Evolutionary conservation across 1,139 yeast genomes (phyloP).

Genomic region (Taiozyma sp.): DNA sequence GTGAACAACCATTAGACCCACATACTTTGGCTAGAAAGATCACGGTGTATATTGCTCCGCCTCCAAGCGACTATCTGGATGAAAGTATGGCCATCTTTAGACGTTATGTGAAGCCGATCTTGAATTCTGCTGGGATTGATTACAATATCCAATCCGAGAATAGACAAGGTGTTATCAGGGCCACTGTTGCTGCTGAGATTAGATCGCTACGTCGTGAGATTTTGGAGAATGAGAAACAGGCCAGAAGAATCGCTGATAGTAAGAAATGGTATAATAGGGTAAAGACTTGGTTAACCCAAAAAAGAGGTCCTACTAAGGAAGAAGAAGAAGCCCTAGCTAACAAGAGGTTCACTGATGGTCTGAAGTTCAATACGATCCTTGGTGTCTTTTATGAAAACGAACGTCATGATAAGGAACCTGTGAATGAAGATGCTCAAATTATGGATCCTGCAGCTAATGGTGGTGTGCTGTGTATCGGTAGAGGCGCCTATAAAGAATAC

Average conservation of each 20-base stretch:
- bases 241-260: constrained; percentile 12
- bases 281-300: constrained; percentile 13
- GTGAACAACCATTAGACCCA: constrained; percentile 43
- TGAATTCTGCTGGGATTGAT: constrained; percentile 85
- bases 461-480: constrained; percentile 87
- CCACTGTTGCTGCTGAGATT: constrained; percentile 76
- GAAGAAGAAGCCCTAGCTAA: constrained; percentile 25
- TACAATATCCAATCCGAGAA: constrained; percentile 66
- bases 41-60: constrained; percentile 86
- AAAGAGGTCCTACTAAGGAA: constrained; percentile 11
- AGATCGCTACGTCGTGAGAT: constrained; percentile 57
- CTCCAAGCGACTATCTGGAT: constrained; percentile 89
- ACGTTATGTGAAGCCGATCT: constrained; percentile 79
- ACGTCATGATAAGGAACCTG: constrained; percentile 31
- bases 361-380: constrained; percentile 49
- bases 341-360: constrained; percentile 36
- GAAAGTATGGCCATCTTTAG: constrained; percentile 72
- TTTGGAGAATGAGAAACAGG: constrained; percentile 20
- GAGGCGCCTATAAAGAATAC: constrained; percentile 96
- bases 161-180: constrained; percentile 87
- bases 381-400: constrained; percentile 47
- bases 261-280: constrained; percentile 20
- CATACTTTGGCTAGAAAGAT: constrained; percentile 65
- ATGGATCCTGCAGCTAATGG: constrained; percentile 50
- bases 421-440: constrained; percentile 43